phyloP scores from a whole-genome alignment of 164 flowering plant genomes.

The Magnolia sinica region DNA sequence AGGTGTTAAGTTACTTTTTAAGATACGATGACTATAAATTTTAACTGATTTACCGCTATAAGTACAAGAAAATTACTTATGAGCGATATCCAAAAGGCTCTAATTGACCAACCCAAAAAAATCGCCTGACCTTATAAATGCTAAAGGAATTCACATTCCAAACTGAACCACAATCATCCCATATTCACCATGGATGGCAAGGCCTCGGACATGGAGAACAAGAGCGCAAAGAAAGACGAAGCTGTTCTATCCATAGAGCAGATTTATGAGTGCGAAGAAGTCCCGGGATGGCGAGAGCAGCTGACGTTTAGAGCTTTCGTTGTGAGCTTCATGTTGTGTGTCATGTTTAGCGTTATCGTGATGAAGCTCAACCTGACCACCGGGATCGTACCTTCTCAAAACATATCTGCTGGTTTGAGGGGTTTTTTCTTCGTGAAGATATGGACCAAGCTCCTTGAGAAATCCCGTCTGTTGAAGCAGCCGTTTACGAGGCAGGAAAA shows the following conservation, averaged over 20 bases:
- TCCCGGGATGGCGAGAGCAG: conserved; percentile 21
- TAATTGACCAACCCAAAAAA: too few species aligned
- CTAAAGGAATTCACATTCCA: too few species aligned
- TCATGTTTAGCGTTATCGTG: conserved; percentile 15
- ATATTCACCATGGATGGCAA: background rate
- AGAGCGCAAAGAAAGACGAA: background rate
- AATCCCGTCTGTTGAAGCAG: conserved; percentile 11
- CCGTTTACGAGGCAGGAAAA: conserved; percentile 29
- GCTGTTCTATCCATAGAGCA: background rate
- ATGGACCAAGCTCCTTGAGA: conserved; percentile 14
- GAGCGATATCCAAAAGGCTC: too few species aligned
- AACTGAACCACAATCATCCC: too few species aligned
- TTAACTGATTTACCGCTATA: too few species aligned
- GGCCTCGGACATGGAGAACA: background rate
- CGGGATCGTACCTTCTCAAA: conserved; percentile 23
- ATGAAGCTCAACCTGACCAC: conserved; percentile 28
- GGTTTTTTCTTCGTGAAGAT: conserved; percentile 20
- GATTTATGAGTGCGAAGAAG: conserved; percentile 15
- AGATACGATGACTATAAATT: too few species aligned
- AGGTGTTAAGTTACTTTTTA: too few species aligned
- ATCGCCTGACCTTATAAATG: too few species aligned
- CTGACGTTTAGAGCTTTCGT: conserved; percentile 20
- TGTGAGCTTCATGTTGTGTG: conserved; percentile 17
- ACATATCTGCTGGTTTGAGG: conserved; percentile 20
- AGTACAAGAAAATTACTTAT: too few species aligned